Base-by-base conservation (phyloP, 306 rosid species). In the Vigna hirtella region DNA sequence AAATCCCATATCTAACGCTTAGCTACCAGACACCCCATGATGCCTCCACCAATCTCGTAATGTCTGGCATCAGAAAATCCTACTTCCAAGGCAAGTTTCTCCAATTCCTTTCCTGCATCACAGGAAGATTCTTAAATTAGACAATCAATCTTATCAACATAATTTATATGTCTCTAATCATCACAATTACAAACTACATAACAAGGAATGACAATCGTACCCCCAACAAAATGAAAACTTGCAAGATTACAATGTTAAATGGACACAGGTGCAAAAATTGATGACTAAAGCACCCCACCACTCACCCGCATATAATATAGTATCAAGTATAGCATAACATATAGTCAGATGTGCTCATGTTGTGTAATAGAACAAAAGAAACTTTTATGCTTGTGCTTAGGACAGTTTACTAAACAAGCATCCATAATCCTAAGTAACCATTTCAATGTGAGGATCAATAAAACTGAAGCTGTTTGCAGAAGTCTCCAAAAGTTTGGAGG, bases 1-100 rank as follows among this genome's bases (percentile, higher is more conserved):
- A 52, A 59, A 72, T 67, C 32, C 15, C 70, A 50, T 30, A 4
- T 53, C 84, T 81, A 92, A 62, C 87, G 89, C 26, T 76, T 80
- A 61, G 97, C 97, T 38, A 96, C 97, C 76, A 96, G 84, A 84
- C 92, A 91, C 40, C 97, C 99, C 97, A 91, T 93, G 61, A 96
- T 70, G 86, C 97, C 91, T 77, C 99, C 91, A 43, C 89, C 72
- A 65, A 96, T 88, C 87, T 96, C 99, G 81, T 93, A 91, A 85
- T 86, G 93, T 10, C 32, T 75, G 30, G 93, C 93, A 43, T 81
- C 70, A 11, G 98, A 90, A 83, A 96, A 96, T 62, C 97, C 98
- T 17, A 90, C 93, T 72, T 91, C 91, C 75, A 88, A 72, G 49
- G 96, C 96, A 62, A 96, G 91, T 68, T 86, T 74, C 87, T 93